Percentiles rank a stretch among this genome's conserved stretches.
Evolutionary conservation across 2,329 filamentous ascomycete species (phyloP).

Genomic region (Fusarium hostae): DNA sequence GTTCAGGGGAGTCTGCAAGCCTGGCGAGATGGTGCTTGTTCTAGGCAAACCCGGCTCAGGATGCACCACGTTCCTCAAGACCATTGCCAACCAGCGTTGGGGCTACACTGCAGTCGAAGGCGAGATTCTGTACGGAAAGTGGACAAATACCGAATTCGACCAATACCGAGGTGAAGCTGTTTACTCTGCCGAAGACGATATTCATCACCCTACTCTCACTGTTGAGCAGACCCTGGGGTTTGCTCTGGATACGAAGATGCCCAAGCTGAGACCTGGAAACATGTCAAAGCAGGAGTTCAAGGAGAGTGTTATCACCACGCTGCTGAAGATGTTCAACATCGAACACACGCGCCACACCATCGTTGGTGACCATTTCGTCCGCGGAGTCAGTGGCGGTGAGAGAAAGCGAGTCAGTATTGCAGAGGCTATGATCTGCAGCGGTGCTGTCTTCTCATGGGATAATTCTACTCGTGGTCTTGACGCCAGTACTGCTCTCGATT

Average conservation of each 20-base stretch:
- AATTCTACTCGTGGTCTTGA: slow-evolving; percentile 78
- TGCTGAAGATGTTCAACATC: slow-evolving; percentile 94
- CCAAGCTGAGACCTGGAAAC: slow-evolving; percentile 80
- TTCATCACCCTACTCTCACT: slow-evolving; percentile 86
- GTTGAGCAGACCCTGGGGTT: slow-evolving; percentile 90
- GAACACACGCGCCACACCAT: slow-evolving; percentile 87
- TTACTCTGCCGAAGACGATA: slow-evolving; percentile 83
- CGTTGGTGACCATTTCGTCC: slow-evolving; percentile 84
- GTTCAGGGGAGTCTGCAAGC: slow-evolving; percentile 77
- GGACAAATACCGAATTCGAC: slow-evolving; percentile 76
- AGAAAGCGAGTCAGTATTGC: slow-evolving; percentile 79
- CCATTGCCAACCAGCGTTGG: slow-evolving; percentile 72
- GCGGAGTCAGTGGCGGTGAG: slow-evolving; percentile 80
- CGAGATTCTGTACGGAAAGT: slow-evolving; percentile 81
- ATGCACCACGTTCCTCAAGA: slow-evolving; percentile 76
- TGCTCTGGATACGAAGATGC: slow-evolving; percentile 85
- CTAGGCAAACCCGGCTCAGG: slow-evolving; percentile 80
- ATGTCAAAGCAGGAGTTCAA: slow-evolving; percentile 81
- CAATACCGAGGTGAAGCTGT: slow-evolving; percentile 83
- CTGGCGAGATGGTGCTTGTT: slow-evolving; percentile 90
- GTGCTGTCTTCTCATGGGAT: slow-evolving; percentile 79
- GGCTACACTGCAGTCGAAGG: slow-evolving; percentile 69
- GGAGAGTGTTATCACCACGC: slow-evolving; percentile 75
- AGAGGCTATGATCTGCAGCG: slow-evolving; percentile 82
- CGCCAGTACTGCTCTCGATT: slow-evolving; percentile 74